Base-by-base conservation (phyloP, 495 filamentous ascomycete genomes). In the Talaromyces proteolyticus region DNA sequence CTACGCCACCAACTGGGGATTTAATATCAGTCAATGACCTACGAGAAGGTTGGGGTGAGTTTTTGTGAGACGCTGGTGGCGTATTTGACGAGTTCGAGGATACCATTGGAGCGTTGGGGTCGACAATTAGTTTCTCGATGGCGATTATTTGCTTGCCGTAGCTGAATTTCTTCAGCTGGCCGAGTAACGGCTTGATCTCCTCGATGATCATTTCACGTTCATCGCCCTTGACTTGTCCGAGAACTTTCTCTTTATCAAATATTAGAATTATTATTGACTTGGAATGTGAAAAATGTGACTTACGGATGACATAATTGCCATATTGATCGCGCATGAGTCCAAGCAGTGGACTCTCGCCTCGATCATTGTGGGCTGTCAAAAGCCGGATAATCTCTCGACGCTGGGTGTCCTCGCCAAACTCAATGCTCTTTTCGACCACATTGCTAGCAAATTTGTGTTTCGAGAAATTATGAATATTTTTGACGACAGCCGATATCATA, bases 401-500 rank as follows among this genome's bases (percentile, higher is more conserved):
- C 58, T 95, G 82, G 42, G 85, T 77, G 17, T 78, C 69, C 1
- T 78, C 82, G 10, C 88, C 90, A 54, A 79, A 80, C 48, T 84
- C 72, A 43, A 98, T 88, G 56, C 89, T 93, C 72, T 91, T 95
- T 68, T 98, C 93, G 1, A 98, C 94, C 4, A 98, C 93, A 57
- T 98, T 96, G 56, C 89, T 95, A 3, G 94, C 93, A 59, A 91
- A 96, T 62, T 98, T 97, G 69, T 97, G 92, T 70, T 89, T 95
- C 5, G 89, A 95, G 56, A 86, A 80, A 1, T 70, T 71, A n/a
- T 94, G 63, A 0, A 94, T 68, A 46, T 90, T 78, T 4, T 71
- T 72, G 45, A 80, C 85, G 55, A 98, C 85, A 25, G 91, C 64
- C 34, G 70, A 63, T 49, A 96, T 86, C 63, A 96, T 84, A 53